phyloP scores from a whole-genome alignment of 2,329 filamentous ascomycete species.

The Venturia pyrina region DNA sequence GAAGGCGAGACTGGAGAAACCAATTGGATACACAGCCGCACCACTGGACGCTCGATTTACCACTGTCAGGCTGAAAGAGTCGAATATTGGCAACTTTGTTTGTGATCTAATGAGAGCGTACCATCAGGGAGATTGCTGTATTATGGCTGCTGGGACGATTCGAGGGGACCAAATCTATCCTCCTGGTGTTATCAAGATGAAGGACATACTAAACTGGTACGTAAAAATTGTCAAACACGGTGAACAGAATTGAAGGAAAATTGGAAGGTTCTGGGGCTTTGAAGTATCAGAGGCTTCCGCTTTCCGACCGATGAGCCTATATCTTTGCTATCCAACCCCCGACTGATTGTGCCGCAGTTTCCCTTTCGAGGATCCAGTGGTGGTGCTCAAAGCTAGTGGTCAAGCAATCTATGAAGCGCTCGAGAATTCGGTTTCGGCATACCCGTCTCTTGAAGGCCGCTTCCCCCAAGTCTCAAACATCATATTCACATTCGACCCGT shows the following conservation, averaged over 20 bases:
- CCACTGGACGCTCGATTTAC: conserved; percentile 80
- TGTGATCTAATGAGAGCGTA: conserved; percentile 84
- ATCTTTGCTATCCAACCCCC: not conserved
- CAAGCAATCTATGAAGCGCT: conserved; percentile 66
- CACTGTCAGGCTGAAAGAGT: conserved; percentile 66
- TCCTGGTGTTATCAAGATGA: conserved; percentile 64
- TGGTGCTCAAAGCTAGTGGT: conserved; percentile 64
- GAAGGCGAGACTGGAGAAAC: conserved; percentile 67
- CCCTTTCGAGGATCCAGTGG: conserved; percentile 83
- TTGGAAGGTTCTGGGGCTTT: not conserved
- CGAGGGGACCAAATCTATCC: conserved; percentile 83
- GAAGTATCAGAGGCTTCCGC: not conserved
- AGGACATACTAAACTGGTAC: conserved; percentile 69
- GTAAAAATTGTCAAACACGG: not conserved
- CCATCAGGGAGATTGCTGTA: conserved; percentile 67
- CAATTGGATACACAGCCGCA: conserved; percentile 71
- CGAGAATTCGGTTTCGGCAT: conserved; percentile 71
- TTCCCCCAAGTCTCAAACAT: conserved; percentile 87
- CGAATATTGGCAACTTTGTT: conserved; percentile 82
- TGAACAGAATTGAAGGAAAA: not conserved
- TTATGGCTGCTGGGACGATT: conserved; percentile 81
- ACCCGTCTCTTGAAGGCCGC: conserved; percentile 72
- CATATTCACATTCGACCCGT: conserved; percentile 60
- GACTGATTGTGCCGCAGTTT: conserved; percentile 38
- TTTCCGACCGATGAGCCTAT: not conserved